These are phyloP conservation scores for Epithele typhae DNA, from an alignment of 768 basidiomycete genomes.

Conservation along the genomic window DNA sequence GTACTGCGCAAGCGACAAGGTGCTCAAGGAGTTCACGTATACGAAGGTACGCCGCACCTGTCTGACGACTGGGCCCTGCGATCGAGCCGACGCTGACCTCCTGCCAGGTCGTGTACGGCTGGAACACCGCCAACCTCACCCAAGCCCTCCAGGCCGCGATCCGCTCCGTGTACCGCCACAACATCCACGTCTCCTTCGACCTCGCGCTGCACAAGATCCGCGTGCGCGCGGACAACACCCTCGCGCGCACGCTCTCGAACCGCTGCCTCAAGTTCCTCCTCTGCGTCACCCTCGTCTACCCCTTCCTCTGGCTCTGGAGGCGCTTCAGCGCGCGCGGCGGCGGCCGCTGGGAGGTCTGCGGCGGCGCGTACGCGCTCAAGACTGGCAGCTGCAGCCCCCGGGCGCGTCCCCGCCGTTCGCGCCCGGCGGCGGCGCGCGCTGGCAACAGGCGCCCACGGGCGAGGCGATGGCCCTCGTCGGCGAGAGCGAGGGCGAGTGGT, in stretches of 20 bases:
- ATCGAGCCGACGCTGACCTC: slow-evolving; percentile 18
- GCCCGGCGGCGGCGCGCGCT: slow-evolving; percentile 6
- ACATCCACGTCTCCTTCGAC: slow-evolving; percentile 47
- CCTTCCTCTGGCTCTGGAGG: slow-evolving; percentile 78
- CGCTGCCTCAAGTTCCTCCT: slow-evolving; percentile 68
- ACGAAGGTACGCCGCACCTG: slow-evolving; percentile 44
- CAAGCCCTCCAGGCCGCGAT: slow-evolving; percentile 35
- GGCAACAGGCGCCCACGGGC: slow-evolving; percentile 26
- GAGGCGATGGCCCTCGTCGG: slow-evolving; percentile 45
- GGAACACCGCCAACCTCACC: slow-evolving; percentile 42
- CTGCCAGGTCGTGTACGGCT: slow-evolving; percentile 59
- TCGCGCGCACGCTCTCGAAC: slow-evolving; percentile 66
- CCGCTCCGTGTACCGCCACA: slow-evolving; percentile 33
- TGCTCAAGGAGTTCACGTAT: slow-evolving; percentile 76
- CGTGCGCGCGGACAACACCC: slow-evolving; percentile 60
- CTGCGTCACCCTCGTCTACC: slow-evolving; percentile 67
- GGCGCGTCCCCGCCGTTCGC: slow-evolving; percentile 1
- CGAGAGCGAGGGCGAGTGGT: slow-evolving; percentile 73
- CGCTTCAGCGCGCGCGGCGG: slow-evolving; percentile 65
- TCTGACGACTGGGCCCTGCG: not conserved
- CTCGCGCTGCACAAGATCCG: slow-evolving; percentile 45
- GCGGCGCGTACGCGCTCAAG: slow-evolving; percentile 73
- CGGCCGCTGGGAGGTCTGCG: slow-evolving; percentile 72
- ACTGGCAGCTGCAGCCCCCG: slow-evolving; percentile 22
- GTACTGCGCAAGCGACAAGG: slow-evolving; percentile 66